Conservation (phyloP, 768 basidiomycete genomes). For the Mycena albidolilacea region DNA sequence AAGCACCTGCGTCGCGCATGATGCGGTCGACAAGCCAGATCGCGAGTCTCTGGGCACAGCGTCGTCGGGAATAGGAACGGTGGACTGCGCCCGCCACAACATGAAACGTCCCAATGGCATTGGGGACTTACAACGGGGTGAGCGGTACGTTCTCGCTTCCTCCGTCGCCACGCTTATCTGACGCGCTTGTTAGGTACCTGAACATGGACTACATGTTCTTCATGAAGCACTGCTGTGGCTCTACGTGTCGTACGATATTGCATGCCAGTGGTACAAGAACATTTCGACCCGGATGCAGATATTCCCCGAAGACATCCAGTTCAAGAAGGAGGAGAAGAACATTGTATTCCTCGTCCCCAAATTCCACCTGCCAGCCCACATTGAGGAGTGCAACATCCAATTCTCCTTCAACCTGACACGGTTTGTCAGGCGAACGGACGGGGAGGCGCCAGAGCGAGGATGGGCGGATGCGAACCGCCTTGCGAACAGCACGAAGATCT, state of each 20-base stretch:
- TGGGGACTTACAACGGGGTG: neutral
- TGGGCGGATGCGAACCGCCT: constrained; percentile 48
- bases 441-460: constrained; percentile 52
- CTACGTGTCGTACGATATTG: neutral
- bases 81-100: neutral
- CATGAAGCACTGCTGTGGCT: constrained; percentile 5
- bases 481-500: constrained; percentile 53
- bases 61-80: constrained; percentile 39
- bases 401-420: neutral
- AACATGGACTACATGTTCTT: neutral
- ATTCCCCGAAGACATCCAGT: constrained; percentile 30
- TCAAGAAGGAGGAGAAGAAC: neutral
- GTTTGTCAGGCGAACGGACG: constrained; percentile 45
- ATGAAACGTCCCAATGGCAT: constrained; percentile 16
- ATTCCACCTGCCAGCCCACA: constrained; percentile 50
- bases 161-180: neutral
- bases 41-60: constrained; percentile 26
- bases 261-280: constrained; percentile 5
- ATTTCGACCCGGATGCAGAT: constrained; percentile 40
- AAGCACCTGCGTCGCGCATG: constrained; percentile 17
- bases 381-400: constrained; percentile 41
- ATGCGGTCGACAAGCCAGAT: constrained; percentile 24
- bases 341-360: constrained; percentile 44
- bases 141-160: too few species aligned
- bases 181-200: neutral